Base-by-base conservation (phyloP, 768 basidiomycete species). In the Pisolithus orientalis region DNA sequence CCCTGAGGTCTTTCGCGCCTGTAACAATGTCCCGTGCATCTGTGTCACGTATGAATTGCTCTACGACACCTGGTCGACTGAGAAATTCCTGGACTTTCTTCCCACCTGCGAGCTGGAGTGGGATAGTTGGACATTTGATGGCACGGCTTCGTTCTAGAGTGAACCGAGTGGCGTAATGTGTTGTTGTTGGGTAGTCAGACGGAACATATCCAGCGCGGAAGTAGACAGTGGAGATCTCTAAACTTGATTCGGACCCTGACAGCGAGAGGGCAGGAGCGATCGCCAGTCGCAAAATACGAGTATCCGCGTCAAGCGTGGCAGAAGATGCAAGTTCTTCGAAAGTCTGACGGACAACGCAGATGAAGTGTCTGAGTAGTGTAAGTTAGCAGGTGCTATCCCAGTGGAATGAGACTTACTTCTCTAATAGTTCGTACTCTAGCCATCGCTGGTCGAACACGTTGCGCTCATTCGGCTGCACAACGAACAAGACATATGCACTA, bases 81-180 rank as follows among this genome's bases (percentile, higher is more conserved):
- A 99, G 76, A 0, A 87, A 88, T 61, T 97, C 84, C 67, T 98
- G 95, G 0, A 99, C 83, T 64, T 96, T 96, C 76, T 99, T 99
- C 3, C 87, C 85, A 0, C 95, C 95, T 0, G 94, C 93, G n/a
- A 97, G 82, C 58, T 98, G 95, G 13, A 98, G 77, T 5, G 87
- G 83, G 58, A 97, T 82, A 1, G 83, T 82, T 0, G 95, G 95
- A 62, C 95, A 99, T 57, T 97, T 95, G 74, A 94, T 93, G 0
- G 95, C 93, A 48, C 69, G 73, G 6, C 87, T 89, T 38, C 82
- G 76, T 65, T 98, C 94, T 34, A 98, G 76, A 13, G 82, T 68
- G 59, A 87, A 78, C 7, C 95, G 88, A 1, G 84, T 87, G 7
- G 68, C 63, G 71, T 90, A 98, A 45, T 86, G 80, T 5, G 68